phyloP scores from a whole-genome alignment of 352 stramenopile species.

The Aphanomyces astaci region DNA sequence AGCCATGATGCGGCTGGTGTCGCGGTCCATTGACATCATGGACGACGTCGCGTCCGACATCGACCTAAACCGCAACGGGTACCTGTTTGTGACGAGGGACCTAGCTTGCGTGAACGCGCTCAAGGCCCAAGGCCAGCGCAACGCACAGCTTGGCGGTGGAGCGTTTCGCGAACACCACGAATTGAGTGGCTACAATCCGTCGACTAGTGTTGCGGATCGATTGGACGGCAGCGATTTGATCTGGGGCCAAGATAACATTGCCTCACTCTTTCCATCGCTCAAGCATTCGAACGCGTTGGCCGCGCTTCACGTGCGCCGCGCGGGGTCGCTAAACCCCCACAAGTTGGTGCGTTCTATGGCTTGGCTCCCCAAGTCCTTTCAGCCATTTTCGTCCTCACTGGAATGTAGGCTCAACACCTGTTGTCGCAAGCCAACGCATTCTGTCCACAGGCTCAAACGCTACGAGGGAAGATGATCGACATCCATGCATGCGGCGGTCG shows the following conservation, averaged over 20 bases:
- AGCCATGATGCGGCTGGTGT: slow-evolving; percentile 57
- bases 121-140: slow-evolving; percentile 36
- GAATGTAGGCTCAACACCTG: slow-evolving; percentile 30
- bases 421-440: slow-evolving; percentile 56
- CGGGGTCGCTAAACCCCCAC: slow-evolving; percentile 59
- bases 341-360: slow-evolving; percentile 53
- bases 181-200: slow-evolving; percentile 38
- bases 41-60: slow-evolving; percentile 63
- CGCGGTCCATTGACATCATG: slow-evolving; percentile 65
- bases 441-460: slow-evolving; percentile 45
- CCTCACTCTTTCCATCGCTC: slow-evolving; percentile 47
- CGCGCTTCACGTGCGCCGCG: slow-evolving; percentile 60
- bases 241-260: slow-evolving; percentile 53
- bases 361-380: not conserved
- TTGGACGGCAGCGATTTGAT: slow-evolving; percentile 60
- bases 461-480: slow-evolving; percentile 54
- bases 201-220: slow-evolving; percentile 43
- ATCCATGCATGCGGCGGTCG: slow-evolving; percentile 41
- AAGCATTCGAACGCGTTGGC: slow-evolving; percentile 46
- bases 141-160: slow-evolving; percentile 47
- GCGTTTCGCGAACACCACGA: slow-evolving; percentile 42
- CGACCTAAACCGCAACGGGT: slow-evolving; percentile 70
- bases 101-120: slow-evolving; percentile 41
- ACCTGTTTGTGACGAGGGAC: slow-evolving; percentile 63
- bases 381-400: not conserved